These are phyloP conservation scores for Coniochaeta ligniaria DNA, from an alignment of 2,329 filamentous ascomycete species.

Conservation along the genomic window DNA sequence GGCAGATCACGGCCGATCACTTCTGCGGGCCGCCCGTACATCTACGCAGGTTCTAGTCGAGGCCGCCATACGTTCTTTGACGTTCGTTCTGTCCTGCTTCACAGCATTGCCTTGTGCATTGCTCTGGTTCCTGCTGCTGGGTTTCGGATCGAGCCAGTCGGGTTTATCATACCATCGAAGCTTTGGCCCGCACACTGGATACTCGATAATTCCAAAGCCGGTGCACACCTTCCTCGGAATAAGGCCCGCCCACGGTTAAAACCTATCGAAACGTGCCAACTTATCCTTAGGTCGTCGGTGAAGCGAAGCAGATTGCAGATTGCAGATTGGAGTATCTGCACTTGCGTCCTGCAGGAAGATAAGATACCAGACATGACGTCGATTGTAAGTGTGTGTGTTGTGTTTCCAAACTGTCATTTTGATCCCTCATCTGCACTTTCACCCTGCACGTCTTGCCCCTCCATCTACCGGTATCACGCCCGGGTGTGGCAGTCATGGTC, in stretches of 20 bases:
- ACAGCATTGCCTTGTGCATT: neutral
- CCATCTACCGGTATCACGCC: neutral
- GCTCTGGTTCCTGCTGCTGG: neutral
- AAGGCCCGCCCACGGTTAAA: neutral
- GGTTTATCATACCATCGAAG: neutral
- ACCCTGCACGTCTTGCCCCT: neutral
- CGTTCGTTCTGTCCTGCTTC: neutral
- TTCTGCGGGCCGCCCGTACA: neutral
- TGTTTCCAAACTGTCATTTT: neutral
- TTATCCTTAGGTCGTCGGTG: neutral
- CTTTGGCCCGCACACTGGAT: neutral
- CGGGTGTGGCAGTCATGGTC: neutral
- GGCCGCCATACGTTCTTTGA: neutral
- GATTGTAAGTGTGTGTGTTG: constrained; percentile 15
- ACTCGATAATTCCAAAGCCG: neutral
- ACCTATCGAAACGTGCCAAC: neutral
- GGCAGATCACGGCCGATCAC: neutral
- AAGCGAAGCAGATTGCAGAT: no score
- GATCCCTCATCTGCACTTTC: neutral
- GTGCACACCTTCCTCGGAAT: neutral
- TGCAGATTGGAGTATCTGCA: neutral
- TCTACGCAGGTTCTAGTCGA: neutral
- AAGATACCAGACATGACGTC: constrained; percentile 18
- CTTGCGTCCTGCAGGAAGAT: constrained; percentile 3
- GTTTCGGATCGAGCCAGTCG: neutral